phyloP scores from a whole-genome alignment of 305 asterid genomes.

The Solanum hybrid region DNA sequence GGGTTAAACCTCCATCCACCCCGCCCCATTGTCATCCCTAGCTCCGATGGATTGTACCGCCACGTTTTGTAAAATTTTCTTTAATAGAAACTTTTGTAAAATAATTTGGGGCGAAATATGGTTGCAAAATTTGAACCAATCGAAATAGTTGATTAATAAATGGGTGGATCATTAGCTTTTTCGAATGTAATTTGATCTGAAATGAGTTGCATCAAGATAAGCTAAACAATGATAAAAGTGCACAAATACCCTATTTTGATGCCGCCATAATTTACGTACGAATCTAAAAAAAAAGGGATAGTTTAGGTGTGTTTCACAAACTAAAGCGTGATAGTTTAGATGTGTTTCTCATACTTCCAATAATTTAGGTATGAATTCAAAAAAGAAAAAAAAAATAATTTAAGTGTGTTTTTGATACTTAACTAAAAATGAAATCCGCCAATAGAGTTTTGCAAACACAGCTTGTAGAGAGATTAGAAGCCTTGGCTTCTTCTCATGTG shows the following conservation, averaged over 20 bases:
- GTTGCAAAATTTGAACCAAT: background rate
- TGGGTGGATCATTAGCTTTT: background rate
- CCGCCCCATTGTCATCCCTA: no score
- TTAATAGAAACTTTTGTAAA: no score
- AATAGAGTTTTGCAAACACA: background rate
- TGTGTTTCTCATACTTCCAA: no score
- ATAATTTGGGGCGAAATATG: background rate
- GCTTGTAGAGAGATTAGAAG: background rate
- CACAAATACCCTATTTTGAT: background rate
- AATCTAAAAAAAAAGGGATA: no score
- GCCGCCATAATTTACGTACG: no score
- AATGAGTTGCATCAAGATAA: background rate
- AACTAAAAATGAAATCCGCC: background rate
- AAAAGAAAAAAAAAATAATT: no score
- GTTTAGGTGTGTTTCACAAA: no score
- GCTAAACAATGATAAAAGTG: background rate
- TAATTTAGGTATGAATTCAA: no score
- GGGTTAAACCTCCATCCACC: no score
- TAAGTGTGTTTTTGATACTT: no score
- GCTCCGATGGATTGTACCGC: background rate
- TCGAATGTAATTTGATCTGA: background rate
- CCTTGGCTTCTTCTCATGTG: background rate
- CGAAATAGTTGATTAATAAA: background rate
- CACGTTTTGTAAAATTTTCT: background rate
- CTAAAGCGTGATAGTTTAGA: no score